Conservation (phyloP, 805 yeast genomes). For the fission yeast (Schizosaccharomyces pombe) region DNA sequence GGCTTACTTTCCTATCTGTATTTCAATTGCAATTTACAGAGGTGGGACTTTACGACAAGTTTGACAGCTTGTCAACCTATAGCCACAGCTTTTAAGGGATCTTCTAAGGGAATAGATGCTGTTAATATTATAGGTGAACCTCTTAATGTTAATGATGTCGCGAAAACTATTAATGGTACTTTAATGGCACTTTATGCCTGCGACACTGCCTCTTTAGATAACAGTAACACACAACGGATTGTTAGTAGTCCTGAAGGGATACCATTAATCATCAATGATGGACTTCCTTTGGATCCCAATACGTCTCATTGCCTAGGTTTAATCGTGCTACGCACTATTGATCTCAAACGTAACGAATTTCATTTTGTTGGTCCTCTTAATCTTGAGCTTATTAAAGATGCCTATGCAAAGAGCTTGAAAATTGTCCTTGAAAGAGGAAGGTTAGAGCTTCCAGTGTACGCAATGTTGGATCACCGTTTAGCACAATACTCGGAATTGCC, state of each 20-base stretch:
- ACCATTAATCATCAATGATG: constrained; percentile 1
- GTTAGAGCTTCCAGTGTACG: background rate
- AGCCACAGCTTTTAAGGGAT: constrained; percentile 10
- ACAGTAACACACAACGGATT: background rate
- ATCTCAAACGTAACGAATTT: constrained; percentile 1
- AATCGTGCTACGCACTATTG: constrained; percentile 8
- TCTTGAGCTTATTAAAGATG: background rate
- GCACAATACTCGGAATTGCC: background rate
- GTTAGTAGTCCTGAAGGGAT: background rate
- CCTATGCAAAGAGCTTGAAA: background rate
- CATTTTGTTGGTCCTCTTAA: constrained; percentile 6
- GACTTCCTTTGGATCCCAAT: background rate
- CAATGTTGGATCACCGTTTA: constrained; percentile 1
- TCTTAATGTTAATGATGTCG: constrained; percentile 12
- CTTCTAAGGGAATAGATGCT: constrained; percentile 13
- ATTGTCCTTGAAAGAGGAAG: background rate
- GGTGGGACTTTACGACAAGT: constrained; percentile 13
- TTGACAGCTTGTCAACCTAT: constrained; percentile 16
- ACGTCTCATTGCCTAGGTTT: constrained; percentile 7
- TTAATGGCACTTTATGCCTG: constrained; percentile 14
- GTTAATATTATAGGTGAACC: constrained; percentile 9
- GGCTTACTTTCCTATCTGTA: constrained; percentile 14
- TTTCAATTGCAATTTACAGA: constrained; percentile 1
- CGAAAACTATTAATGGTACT: constrained; percentile 15
- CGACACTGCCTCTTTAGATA: background rate